Percentiles rank a stretch among this genome's conserved stretches.
Evolutionary conservation across 1,284 basidiomycete genomes (phyloP).

Genomic region (Chalciporus sp.): DNA sequence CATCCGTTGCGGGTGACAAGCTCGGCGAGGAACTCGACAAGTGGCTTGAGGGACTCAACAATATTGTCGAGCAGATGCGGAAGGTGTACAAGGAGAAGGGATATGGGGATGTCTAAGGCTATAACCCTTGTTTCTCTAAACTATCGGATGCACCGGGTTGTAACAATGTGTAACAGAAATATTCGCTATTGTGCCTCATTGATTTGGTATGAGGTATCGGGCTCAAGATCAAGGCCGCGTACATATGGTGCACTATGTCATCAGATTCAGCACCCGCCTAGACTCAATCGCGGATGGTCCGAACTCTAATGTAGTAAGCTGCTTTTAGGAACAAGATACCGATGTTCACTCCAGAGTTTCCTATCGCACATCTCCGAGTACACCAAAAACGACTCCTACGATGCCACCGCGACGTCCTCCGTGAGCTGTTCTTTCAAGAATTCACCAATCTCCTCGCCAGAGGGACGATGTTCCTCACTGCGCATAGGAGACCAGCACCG

Average conservation of each 20-base stretch:
- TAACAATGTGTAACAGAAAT: not conserved
- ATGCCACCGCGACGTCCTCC: not conserved
- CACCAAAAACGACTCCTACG: not conserved
- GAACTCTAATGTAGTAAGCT: no score
- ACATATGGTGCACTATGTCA: not conserved
- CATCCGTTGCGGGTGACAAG: slow-evolving; percentile 59
- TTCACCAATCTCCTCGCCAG: slow-evolving; percentile 8
- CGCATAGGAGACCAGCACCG: slow-evolving; percentile 20
- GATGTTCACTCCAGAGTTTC: not conserved
- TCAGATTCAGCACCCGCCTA: not conserved
- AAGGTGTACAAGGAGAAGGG: slow-evolving; percentile 63
- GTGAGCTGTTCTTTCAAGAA: slow-evolving; percentile 22
- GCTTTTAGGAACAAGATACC: not conserved
- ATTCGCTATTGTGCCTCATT: not conserved
- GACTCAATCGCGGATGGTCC: not conserved
- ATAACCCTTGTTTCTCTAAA: no score
- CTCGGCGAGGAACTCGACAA: slow-evolving; percentile 71
- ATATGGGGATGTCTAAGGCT: slow-evolving; percentile 39
- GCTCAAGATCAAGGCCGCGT: not conserved
- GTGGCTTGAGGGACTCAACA: slow-evolving; percentile 70
- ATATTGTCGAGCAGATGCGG: slow-evolving; percentile 72
- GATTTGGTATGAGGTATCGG: not conserved
- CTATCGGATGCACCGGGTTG: not conserved
- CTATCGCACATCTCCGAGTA: not conserved
- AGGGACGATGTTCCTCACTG: slow-evolving; percentile 13